Percentiles rank a stretch among this genome's conserved stretches.
phyloP scores from a whole-genome alignment of 257 asterid species.

The Solanum medicagineum region DNA sequence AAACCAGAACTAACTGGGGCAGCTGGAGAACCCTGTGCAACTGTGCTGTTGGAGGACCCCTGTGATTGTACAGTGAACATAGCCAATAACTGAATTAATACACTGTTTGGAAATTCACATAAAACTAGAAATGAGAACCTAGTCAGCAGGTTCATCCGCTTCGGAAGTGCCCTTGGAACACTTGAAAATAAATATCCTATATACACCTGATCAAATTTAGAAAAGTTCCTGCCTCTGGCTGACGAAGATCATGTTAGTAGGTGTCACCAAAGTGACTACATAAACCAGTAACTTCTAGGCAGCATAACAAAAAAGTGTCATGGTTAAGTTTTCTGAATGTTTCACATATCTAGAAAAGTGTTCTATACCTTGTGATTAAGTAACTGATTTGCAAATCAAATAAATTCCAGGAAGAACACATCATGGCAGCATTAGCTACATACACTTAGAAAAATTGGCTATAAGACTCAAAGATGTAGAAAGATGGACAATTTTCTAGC shows the following conservation, averaged over 20 bases:
- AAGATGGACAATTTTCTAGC: not conserved
- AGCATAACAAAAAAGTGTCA: not conserved
- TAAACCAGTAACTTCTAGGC: not conserved
- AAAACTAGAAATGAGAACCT: not conserved
- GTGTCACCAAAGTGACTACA: not conserved
- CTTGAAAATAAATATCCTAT: not conserved
- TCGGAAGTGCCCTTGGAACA: not conserved
- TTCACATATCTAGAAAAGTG: not conserved
- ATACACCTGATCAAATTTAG: not conserved
- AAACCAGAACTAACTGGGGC: conserved; percentile 43
- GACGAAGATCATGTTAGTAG: not conserved
- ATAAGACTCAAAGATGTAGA: not conserved
- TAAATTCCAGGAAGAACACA: not conserved
- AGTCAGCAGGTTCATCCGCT: not conserved
- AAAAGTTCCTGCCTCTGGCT: not conserved
- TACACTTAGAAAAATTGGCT: not conserved
- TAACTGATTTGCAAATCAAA: not conserved
- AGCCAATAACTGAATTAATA: not conserved
- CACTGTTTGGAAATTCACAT: not conserved
- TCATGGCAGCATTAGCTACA: not conserved
- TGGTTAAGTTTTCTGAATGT: not conserved
- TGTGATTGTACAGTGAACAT: conserved; percentile 25
- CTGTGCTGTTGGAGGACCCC: conserved; percentile 58
- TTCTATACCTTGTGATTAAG: not conserved
- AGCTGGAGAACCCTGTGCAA: conserved; percentile 58